Evolutionary conservation across 805 yeast species (phyloP).

Genomic region (Lachancea fermentati): DNA sequence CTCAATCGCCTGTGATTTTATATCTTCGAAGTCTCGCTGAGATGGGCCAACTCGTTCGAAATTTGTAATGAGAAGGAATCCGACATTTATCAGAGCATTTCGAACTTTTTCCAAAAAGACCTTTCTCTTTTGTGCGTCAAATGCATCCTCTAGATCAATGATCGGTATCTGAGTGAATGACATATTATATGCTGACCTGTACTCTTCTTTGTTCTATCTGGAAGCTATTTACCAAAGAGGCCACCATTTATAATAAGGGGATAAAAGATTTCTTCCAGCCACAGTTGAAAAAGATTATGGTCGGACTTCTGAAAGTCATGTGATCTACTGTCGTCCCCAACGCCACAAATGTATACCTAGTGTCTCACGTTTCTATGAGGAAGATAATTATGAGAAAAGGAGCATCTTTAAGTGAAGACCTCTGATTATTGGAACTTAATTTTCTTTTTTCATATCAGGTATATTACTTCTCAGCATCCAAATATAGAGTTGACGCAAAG

Average conservation of each 20-base stretch:
- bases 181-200: constrained; percentile 7
- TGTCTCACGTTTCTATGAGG: no score
- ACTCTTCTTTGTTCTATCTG: background rate
- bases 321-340: no score
- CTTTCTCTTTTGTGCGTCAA: constrained; percentile 38
- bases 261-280: background rate
- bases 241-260: background rate
- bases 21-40: constrained; percentile 33
- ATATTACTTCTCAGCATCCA: no score
- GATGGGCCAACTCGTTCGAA: constrained; percentile 36
- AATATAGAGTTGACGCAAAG: no score
- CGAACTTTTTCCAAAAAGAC: constrained; percentile 34
- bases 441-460: no score
- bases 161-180: constrained; percentile 15
- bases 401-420: no score
- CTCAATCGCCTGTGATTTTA: constrained; percentile 36
- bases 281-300: no score
- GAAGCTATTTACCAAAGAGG: background rate
- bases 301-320: no score
- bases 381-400: no score
- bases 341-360: no score
- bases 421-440: no score
- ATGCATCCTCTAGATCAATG: constrained; percentile 27
- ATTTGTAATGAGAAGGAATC: constrained; percentile 46
- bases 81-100: constrained; percentile 49